Conservation (phyloP, 1,139 yeast species). For the Yamadazyma oceani region DNA sequence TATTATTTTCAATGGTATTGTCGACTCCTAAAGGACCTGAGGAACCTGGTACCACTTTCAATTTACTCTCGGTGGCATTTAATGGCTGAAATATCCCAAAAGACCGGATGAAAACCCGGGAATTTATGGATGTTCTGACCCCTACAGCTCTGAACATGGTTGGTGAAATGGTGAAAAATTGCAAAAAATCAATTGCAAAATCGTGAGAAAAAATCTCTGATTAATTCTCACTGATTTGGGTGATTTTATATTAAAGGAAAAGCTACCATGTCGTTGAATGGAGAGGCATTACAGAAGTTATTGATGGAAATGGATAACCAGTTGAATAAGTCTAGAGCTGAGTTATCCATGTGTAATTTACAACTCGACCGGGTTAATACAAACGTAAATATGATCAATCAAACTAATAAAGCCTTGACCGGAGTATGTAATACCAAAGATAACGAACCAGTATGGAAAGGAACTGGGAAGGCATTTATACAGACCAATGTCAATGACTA, state of each 20-base stretch:
- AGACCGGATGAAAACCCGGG: conserved; percentile 5
- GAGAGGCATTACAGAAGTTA: conserved; percentile 53
- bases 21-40: conserved; percentile 32
- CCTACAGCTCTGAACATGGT: conserved; percentile 12
- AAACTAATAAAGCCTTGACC: conserved; percentile 56
- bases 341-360: conserved; percentile 59
- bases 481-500: conserved; percentile 45
- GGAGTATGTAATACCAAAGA: conserved; percentile 31
- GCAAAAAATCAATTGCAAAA: too few species aligned
- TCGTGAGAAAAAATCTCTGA: too few species aligned
- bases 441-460: conserved; percentile 70
- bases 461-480: conserved; percentile 77
- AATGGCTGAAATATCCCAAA: conserved; percentile 3
- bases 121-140: conserved; percentile 4
- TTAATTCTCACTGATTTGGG: too few species aligned
- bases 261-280: conserved; percentile 39
- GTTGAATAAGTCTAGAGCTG: conserved; percentile 59
- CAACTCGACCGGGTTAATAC: conserved; percentile 60
- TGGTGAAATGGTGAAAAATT: background rate
- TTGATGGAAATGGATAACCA: conserved; percentile 65
- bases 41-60: conserved; percentile 5
- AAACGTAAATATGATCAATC: conserved; percentile 55
- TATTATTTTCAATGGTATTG: conserved; percentile 51
- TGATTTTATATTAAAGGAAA: too few species aligned
- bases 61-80: conserved; percentile 11